phyloP scores from a whole-genome alignment of 139 green algal species.

The Diplosphaera chodatii region DNA sequence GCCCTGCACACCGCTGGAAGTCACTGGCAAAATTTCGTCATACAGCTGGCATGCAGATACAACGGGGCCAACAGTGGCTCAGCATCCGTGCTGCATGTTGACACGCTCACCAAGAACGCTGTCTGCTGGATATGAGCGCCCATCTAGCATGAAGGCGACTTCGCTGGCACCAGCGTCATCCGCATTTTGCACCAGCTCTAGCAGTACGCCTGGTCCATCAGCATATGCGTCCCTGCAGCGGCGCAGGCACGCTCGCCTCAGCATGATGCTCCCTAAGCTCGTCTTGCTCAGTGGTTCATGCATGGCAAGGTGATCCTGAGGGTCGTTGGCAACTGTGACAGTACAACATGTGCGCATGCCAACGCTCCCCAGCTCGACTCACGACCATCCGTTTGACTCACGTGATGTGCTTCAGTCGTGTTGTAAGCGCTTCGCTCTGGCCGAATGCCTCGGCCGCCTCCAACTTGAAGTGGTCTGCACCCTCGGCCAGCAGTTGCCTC shows the following conservation, averaged over 20 bases:
- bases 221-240: conserved; percentile 53
- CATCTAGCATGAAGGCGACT: conserved; percentile 56
- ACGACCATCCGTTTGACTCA: no score
- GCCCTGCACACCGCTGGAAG: conserved; percentile 12
- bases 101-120: conserved; percentile 37
- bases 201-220: conserved; percentile 64
- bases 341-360: no score
- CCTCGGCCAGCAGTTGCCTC: conserved; percentile 47
- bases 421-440: conserved; percentile 78
- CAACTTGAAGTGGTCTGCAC: conserved; percentile 39
- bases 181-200: conserved; percentile 80
- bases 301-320: no score
- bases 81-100: no score
- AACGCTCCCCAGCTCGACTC: no score
- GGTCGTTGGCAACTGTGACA: no score
- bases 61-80: no score
- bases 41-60: background rate
- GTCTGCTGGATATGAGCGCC: conserved; percentile 24
- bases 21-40: background rate
- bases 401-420: conserved; percentile 66
- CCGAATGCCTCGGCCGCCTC: conserved; percentile 63
- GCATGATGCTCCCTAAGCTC: no score
- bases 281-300: no score
- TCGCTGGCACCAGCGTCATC: conserved; percentile 64
- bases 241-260: no score